Percentiles rank a stretch among this genome's conserved stretches.
Conservation (phyloP, 768 basidiomycete genomes). For the Hypholoma sublateritium region DNA sequence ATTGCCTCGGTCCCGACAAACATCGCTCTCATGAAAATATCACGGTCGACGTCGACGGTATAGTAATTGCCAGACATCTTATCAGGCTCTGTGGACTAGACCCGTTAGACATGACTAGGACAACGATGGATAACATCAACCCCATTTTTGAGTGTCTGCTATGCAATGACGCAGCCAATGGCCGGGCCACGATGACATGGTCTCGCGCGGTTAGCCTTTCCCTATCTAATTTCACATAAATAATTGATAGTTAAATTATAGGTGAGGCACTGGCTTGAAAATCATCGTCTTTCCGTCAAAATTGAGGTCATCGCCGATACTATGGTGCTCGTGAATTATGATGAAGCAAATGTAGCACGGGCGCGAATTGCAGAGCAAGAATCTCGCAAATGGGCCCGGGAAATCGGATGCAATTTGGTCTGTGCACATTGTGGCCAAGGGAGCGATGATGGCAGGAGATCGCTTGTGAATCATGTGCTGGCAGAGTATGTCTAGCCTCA, state of each 20-base stretch:
- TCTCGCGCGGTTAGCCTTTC: neutral
- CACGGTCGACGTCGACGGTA: neutral
- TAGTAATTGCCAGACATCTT: neutral
- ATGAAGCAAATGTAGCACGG: too few relatives aligned
- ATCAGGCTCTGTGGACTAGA: conserved; percentile 6
- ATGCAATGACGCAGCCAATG: neutral
- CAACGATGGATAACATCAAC: neutral
- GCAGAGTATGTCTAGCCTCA: too few relatives aligned
- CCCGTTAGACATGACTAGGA: neutral
- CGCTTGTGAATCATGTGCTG: too few relatives aligned
- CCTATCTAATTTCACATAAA: neutral
- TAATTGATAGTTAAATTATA: neutral
- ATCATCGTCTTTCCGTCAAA: neutral
- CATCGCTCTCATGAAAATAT: neutral
- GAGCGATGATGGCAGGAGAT: too few relatives aligned
- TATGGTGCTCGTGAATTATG: too few relatives aligned
- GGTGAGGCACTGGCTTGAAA: neutral
- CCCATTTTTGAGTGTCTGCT: neutral
- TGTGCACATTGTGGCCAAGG: too few relatives aligned
- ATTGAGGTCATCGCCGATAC: too few relatives aligned
- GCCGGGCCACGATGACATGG: conserved; percentile 10
- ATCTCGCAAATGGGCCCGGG: too few relatives aligned
- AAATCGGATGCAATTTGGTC: too few relatives aligned
- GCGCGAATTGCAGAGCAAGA: too few relatives aligned
- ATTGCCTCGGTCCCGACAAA: neutral